A percentile compares a stretch with the other conserved stretches of the same genome.
Conservation (phyloP, 495 filamentous ascomycete species). For the Pseudoneurospora amorphoporcata region DNA sequence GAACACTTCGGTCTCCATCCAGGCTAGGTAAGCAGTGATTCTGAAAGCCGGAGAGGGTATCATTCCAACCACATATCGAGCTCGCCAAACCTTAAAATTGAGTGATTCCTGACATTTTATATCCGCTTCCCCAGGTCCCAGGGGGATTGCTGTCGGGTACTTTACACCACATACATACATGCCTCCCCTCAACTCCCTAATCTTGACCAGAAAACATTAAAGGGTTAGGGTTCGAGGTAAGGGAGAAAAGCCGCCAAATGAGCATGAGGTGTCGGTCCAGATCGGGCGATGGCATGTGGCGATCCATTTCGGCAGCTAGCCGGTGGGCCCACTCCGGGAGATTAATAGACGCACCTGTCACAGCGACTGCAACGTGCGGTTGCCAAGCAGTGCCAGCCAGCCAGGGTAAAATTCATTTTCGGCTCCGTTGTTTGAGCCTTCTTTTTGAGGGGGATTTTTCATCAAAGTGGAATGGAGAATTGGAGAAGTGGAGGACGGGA, state of each 20-base stretch:
- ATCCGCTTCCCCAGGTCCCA: background rate
- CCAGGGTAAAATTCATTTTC: background rate
- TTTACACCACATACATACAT: background rate
- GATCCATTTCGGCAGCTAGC: background rate
- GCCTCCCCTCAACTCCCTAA: background rate
- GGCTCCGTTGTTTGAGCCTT: background rate
- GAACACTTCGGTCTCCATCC: background rate
- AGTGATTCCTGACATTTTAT: background rate
- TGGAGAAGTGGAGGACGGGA: background rate
- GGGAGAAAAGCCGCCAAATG: background rate
- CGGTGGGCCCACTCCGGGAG: background rate
- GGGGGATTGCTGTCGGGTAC: background rate
- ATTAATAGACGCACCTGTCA: background rate
- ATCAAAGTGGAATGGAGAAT: background rate
- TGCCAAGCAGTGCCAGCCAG: background rate
- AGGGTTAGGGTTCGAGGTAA: background rate
- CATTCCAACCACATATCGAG: background rate
- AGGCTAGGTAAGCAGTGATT: background rate
- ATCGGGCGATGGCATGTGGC: background rate
- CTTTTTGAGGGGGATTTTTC: background rate
- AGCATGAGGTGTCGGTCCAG: background rate
- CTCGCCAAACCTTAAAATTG: background rate
- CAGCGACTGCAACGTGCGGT: background rate
- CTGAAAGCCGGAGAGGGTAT: background rate
- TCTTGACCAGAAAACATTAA: background rate